A percentile compares a stretch with the other conserved stretches of the same genome.
Evolutionary conservation across 768 basidiomycete genomes (phyloP).

Genomic region (Crucibulum laeve): DNA sequence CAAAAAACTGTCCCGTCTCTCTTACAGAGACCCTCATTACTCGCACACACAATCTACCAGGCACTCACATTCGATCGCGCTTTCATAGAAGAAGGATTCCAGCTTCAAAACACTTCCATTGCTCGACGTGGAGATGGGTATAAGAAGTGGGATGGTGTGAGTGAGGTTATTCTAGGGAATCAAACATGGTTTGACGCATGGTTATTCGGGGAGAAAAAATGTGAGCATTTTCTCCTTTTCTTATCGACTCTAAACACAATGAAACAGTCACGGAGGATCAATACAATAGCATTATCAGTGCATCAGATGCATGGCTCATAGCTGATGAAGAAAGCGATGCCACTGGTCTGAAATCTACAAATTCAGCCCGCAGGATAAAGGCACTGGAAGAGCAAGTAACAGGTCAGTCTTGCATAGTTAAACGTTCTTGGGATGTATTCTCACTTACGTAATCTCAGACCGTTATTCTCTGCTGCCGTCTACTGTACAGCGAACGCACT

Average conservation of each 20-base stretch:
- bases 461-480: slow-evolving; percentile 88
- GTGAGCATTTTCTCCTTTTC: slow-evolving; percentile 30
- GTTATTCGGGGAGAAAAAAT: slow-evolving; percentile 85
- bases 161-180: slow-evolving; percentile 76
- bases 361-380: slow-evolving; percentile 79
- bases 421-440: not conserved
- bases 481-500: slow-evolving; percentile 72
- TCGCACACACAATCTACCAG: slow-evolving; percentile 96
- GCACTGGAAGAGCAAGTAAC: slow-evolving; percentile 90
- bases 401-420: slow-evolving; percentile 39
- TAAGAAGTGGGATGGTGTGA: slow-evolving; percentile 68
- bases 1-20: slow-evolving; percentile 68
- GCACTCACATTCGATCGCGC: slow-evolving; percentile 83
- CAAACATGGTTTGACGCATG: slow-evolving; percentile 90
- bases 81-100: slow-evolving; percentile 71
- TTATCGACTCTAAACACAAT: not conserved
- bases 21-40: slow-evolving; percentile 71
- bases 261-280: slow-evolving; percentile 78
- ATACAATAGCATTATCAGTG: slow-evolving; percentile 78
- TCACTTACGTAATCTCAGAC: slow-evolving; percentile 44
- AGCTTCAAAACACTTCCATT: slow-evolving; percentile 47
- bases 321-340: slow-evolving; percentile 57
- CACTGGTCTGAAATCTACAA: slow-evolving; percentile 62
- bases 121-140: slow-evolving; percentile 14
- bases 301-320: slow-evolving; percentile 83